phyloP scores from a whole-genome alignment of 2,329 filamentous ascomycete species.

The Albophoma yamanashiensis region DNA sequence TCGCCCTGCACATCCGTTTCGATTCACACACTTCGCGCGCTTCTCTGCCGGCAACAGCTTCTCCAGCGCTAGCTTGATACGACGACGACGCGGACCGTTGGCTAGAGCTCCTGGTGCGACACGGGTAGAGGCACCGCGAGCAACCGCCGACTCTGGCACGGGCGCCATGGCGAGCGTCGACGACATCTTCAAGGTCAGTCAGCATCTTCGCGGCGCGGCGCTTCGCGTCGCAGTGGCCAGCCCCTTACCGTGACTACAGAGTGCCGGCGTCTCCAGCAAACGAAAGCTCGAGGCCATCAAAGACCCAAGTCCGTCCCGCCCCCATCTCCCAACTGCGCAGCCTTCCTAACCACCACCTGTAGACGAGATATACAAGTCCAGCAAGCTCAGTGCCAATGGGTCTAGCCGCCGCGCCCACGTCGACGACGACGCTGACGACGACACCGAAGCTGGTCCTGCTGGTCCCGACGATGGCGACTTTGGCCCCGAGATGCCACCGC shows the following conservation, averaged over 20 bases:
- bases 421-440: conserved; percentile 27
- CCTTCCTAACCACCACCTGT: background rate
- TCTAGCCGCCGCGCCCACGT: conserved; percentile 34
- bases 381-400: conserved; percentile 36
- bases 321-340: background rate
- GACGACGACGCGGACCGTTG: background rate
- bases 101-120: background rate
- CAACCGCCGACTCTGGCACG: background rate
- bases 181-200: conserved; percentile 43
- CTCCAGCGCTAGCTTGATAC: background rate
- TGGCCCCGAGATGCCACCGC: conserved; percentile 34
- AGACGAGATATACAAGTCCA: conserved; percentile 57
- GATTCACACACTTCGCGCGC: background rate
- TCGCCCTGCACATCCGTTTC: background rate
- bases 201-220: background rate
- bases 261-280: conserved; percentile 41
- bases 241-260: conserved; percentile 12
- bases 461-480: conserved; percentile 41
- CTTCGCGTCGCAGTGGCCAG: background rate
- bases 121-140: background rate
- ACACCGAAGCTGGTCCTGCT: conserved; percentile 38
- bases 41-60: background rate
- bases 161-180: conserved; percentile 43
- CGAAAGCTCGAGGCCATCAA: conserved; percentile 51
- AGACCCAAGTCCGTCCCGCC: conserved; percentile 50